These are phyloP conservation scores for Elymus sibiricus DNA, from an alignment of 176 grass and related monocot species.

Conservation along the genomic window DNA sequence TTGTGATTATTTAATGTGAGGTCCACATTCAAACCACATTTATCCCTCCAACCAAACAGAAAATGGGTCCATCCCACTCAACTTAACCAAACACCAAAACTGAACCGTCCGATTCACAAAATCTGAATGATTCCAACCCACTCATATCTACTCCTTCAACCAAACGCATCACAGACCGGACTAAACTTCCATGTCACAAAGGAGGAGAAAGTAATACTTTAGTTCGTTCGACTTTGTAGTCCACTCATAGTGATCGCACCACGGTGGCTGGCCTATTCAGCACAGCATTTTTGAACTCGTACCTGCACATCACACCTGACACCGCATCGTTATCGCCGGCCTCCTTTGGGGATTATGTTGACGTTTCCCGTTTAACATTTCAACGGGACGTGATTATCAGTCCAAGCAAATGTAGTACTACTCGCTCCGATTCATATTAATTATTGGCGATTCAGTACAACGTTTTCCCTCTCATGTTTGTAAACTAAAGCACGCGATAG, in stretches of 20 bases:
- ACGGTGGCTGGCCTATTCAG: neutral
- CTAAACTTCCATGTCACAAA: neutral
- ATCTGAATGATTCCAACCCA: too few species aligned
- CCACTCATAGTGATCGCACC: neutral
- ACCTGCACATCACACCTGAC: neutral
- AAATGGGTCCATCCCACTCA: too few species aligned
- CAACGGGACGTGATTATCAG: neutral
- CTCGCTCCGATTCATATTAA: too few species aligned
- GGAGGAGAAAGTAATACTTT: neutral
- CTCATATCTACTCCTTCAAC: too few species aligned
- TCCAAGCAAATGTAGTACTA: neutral
- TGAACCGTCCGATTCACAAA: too few species aligned
- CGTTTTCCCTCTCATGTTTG: neutral
- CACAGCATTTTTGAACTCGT: neutral
- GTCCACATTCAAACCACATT: too few species aligned
- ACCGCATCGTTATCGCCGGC: neutral
- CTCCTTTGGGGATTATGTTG: neutral
- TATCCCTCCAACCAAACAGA: too few species aligned
- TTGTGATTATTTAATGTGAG: too few species aligned
- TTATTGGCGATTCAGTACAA: neutral
- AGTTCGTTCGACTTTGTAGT: neutral
- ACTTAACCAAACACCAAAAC: too few species aligned
- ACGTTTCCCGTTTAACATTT: neutral
- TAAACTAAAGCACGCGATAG: constrained; percentile 1
- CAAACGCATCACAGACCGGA: too few species aligned